Evolutionary conservation across 352 stramenopile species (phyloP).

Genomic region (Blastocystis hominis): DNA sequence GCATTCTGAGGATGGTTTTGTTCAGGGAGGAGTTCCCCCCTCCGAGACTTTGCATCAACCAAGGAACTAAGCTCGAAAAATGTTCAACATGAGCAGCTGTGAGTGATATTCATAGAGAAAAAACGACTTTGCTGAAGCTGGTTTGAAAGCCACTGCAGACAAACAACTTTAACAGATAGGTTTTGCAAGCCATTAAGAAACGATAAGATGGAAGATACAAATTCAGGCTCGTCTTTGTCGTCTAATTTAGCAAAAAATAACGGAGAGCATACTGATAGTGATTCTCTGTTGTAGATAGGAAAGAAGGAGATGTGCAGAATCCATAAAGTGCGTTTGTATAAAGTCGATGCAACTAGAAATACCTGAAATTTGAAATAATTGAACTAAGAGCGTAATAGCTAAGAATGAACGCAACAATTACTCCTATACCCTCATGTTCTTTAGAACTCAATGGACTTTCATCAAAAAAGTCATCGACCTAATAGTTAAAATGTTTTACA

Average conservation of each 20-base stretch:
- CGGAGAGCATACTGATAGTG: too few species aligned
- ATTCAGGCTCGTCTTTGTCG: not conserved
- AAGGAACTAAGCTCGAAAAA: not conserved
- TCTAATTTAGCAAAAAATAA: not conserved
- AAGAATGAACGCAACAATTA: not conserved
- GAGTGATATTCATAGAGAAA: not conserved
- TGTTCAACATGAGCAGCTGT: not conserved
- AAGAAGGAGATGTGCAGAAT: not conserved
- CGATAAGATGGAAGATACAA: not conserved
- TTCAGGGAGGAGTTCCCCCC: not conserved
- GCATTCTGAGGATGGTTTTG: not conserved
- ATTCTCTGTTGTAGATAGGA: too few species aligned
- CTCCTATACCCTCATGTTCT: too few species aligned
- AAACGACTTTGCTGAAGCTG: not conserved
- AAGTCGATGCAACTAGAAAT: not conserved
- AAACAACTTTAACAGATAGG: not conserved
- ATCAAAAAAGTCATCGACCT: too few species aligned
- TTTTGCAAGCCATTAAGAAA: not conserved
- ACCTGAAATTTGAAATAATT: not conserved
- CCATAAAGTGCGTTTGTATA: not conserved
- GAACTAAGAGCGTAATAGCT: not conserved
- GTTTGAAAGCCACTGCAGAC: not conserved
- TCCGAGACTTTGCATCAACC: not conserved
- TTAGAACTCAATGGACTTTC: too few species aligned
- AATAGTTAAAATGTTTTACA: not conserved